Percentiles rank a stretch among this genome's conserved stretches.
phyloP scores from a whole-genome alignment of 129 eudicot species.

The Saposhnikovia divaricata region DNA sequence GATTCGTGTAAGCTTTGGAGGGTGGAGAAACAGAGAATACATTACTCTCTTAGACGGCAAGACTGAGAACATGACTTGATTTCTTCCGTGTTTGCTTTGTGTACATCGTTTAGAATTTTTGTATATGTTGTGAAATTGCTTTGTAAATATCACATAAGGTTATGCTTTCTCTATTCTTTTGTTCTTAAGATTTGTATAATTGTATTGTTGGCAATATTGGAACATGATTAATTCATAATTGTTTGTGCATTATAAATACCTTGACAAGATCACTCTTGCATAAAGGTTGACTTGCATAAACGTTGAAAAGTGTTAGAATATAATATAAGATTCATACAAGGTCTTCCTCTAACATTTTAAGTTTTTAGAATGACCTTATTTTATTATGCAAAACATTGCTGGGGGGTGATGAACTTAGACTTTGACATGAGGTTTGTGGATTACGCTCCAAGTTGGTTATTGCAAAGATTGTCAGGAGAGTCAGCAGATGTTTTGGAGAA shows the following conservation, averaged over 20 bases:
- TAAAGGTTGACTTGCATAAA: too few species aligned
- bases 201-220: background rate
- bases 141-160: background rate
- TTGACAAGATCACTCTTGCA: background rate
- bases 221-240: too few species aligned
- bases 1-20: background rate
- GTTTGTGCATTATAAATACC: background rate
- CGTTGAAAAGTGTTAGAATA: too few species aligned
- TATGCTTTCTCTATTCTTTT: background rate
- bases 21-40: background rate
- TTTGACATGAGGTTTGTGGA: too few species aligned
- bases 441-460: too few species aligned
- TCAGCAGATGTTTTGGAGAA: too few species aligned
- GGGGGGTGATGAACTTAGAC: too few species aligned
- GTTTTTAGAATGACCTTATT: too few species aligned
- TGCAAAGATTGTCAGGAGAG: too few species aligned
- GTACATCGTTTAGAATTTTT: background rate
- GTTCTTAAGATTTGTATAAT: background rate
- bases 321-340: too few species aligned
- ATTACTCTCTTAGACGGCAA: background rate
- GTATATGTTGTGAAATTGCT: background rate
- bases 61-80: background rate
- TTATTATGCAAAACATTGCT: too few species aligned
- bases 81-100: background rate
- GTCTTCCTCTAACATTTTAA: too few species aligned